Evolutionary conservation across 169 alveolate species (phyloP).

Genomic region (Cryptosporidium sp.): DNA sequence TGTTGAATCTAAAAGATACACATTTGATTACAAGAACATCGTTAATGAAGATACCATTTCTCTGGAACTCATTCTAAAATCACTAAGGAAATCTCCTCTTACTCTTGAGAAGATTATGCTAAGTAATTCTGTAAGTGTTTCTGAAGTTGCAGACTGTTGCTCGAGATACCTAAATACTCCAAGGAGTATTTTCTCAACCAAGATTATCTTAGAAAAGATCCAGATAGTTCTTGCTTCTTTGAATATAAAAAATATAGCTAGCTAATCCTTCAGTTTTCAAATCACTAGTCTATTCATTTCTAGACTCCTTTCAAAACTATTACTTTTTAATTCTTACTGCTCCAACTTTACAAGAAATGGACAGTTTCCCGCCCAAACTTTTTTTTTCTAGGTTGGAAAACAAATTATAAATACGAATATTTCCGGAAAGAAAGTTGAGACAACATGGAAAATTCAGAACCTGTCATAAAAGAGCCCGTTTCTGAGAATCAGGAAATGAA

Average conservation of each 20-base stretch:
- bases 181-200: not conserved
- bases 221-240: not conserved
- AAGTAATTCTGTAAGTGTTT: not conserved
- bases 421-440: not conserved
- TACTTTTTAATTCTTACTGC: not conserved
- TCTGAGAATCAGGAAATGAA: not conserved
- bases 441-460: not conserved
- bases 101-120: constrained; percentile 52
- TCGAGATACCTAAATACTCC: constrained; percentile 48
- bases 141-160: constrained; percentile 42
- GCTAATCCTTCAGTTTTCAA: not conserved
- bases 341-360: not conserved
- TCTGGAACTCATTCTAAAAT: not conserved
- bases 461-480: not conserved
- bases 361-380: not conserved
- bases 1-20: not conserved
- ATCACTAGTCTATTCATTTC: not conserved
- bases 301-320: not conserved
- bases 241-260: not conserved
- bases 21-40: not conserved
- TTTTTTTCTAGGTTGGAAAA: not conserved
- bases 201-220: constrained; percentile 9
- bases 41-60: constrained; percentile 36
- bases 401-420: not conserved
- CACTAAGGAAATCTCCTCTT: constrained; percentile 18